phyloP scores from a whole-genome alignment of 345 rosid species.

The Eucalyptus cloeziana region DNA sequence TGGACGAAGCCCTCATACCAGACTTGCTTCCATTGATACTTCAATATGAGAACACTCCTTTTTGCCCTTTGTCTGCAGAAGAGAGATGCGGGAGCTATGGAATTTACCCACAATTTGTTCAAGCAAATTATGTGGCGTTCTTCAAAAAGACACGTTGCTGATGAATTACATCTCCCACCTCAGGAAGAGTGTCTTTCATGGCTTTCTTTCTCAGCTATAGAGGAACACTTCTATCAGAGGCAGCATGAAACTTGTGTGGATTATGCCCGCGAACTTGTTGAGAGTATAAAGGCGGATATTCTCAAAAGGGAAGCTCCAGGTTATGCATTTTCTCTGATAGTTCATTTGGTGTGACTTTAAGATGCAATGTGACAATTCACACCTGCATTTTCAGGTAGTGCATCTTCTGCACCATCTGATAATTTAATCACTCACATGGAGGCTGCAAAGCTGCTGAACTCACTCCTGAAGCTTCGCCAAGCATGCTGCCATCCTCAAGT shows the following conservation, averaged over 20 bases:
- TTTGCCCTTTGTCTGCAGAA: conserved; percentile 32
- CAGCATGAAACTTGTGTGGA: conserved; percentile 94
- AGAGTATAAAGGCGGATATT: conserved; percentile 69
- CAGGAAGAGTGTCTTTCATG: conserved; percentile 86
- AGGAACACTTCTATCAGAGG: conserved; percentile 86
- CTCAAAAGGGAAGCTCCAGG: conserved; percentile 61
- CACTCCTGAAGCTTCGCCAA: conserved; percentile 96
- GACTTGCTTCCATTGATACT: background rate
- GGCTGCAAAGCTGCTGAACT: conserved; percentile 76
- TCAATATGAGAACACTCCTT: background rate
- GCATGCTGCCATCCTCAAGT: conserved; percentile 99
- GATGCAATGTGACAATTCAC: background rate
- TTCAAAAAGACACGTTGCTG: conserved; percentile 77
- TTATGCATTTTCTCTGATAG: background rate
- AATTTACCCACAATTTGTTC: conserved; percentile 64
- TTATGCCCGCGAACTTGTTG: conserved; percentile 83
- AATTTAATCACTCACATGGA: conserved; percentile 66
- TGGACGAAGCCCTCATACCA: background rate
- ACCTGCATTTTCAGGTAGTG: conserved; percentile 24
- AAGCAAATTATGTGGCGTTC: conserved; percentile 97
- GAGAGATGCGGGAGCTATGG: conserved; percentile 59
- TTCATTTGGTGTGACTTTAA: background rate
- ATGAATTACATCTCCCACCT: conserved; percentile 84
- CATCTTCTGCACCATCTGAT: conserved; percentile 21
- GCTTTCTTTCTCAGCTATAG: conserved; percentile 88